Conservation (phyloP, 1,284 basidiomycete genomes). For the Abortiporus biennis region DNA sequence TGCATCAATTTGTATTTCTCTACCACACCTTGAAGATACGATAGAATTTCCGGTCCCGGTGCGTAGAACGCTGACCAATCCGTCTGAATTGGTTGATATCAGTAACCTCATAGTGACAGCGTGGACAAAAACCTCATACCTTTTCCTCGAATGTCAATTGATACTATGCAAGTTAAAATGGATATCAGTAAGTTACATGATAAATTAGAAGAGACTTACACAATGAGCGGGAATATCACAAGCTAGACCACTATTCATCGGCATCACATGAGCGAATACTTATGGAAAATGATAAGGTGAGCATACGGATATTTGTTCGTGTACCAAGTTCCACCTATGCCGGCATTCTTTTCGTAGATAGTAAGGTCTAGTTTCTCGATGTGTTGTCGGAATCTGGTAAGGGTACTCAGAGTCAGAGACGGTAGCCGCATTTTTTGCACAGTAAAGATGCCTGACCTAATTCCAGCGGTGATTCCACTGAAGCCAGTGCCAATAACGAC, state of each 20-base stretch:
- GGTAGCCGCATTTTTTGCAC: background rate
- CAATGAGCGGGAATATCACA: constrained; percentile 49
- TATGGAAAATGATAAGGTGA: no score
- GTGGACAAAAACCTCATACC: constrained; percentile 18
- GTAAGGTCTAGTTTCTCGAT: constrained; percentile 44
- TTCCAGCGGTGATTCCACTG: constrained; percentile 48
- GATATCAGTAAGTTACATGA: background rate
- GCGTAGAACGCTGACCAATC: constrained; percentile 55
- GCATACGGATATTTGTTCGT: constrained; percentile 27
- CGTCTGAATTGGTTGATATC: constrained; percentile 24
- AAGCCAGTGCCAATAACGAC: constrained; percentile 47
- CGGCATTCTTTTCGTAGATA: constrained; percentile 51
- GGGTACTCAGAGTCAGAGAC: background rate
- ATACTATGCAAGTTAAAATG: constrained; percentile 31
- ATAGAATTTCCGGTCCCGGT: constrained; percentile 45
- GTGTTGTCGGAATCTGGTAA: constrained; percentile 39
- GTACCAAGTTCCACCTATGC: constrained; percentile 53
- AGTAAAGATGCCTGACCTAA: constrained; percentile 30
- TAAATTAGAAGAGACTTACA: constrained; percentile 23
- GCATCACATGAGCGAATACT: background rate
- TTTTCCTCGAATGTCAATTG: constrained; percentile 50
- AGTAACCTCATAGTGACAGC: background rate
- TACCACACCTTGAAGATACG: constrained; percentile 42
- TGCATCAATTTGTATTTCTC: constrained; percentile 47
- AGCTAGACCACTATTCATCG: constrained; percentile 34